Conservation (phyloP, 2,329 filamentous ascomycete genomes). For the Lecanicillium sp. region DNA sequence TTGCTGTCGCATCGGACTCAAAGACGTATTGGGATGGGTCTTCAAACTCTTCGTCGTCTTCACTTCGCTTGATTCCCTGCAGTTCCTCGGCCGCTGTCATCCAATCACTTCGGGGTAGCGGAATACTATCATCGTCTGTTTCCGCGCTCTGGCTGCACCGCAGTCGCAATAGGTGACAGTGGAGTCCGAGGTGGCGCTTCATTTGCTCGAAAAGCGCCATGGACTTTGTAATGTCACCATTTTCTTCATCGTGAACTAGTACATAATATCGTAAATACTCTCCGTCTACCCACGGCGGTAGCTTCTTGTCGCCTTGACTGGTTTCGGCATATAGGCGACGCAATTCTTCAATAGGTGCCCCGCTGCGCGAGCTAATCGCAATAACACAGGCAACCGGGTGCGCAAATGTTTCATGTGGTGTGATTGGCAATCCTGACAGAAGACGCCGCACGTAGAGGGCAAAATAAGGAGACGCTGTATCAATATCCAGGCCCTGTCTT, state of each 20-base stretch:
- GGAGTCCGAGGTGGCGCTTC: conserved; percentile 95
- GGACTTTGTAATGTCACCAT: conserved; percentile 84
- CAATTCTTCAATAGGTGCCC: conserved; percentile 77
- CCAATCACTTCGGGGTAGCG: conserved; percentile 80
- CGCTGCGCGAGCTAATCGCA: conserved; percentile 84
- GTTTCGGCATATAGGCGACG: conserved; percentile 77
- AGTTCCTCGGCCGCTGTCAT: conserved; percentile 81
- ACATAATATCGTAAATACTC: conserved; percentile 96
- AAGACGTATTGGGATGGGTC: conserved; percentile 74
- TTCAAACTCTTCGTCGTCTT: conserved; percentile 60
- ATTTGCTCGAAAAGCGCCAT: conserved; percentile 93
- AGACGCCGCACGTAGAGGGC: conserved; percentile 76
- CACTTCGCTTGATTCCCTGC: conserved; percentile 60
- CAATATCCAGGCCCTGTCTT: conserved; percentile 34
- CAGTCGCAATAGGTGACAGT: conserved; percentile 85
- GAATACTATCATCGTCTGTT: conserved; percentile 84
- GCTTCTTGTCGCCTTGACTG: conserved; percentile 62
- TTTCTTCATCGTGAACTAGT: conserved; percentile 91
- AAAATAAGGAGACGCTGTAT: conserved; percentile 69
- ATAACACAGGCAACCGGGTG: conserved; percentile 94
- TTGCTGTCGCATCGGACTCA: conserved; percentile 82
- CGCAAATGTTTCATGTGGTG: conserved; percentile 84
- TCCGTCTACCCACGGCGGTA: conserved; percentile 81
- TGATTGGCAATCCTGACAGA: conserved; percentile 69
- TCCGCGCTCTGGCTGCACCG: conserved; percentile 78